Evolutionary conservation across 495 filamentous ascomycete genomes (phyloP), one percentile per base, ranked within the genome.

Genomic region (Lindgomyces ingoldianus): DNA sequence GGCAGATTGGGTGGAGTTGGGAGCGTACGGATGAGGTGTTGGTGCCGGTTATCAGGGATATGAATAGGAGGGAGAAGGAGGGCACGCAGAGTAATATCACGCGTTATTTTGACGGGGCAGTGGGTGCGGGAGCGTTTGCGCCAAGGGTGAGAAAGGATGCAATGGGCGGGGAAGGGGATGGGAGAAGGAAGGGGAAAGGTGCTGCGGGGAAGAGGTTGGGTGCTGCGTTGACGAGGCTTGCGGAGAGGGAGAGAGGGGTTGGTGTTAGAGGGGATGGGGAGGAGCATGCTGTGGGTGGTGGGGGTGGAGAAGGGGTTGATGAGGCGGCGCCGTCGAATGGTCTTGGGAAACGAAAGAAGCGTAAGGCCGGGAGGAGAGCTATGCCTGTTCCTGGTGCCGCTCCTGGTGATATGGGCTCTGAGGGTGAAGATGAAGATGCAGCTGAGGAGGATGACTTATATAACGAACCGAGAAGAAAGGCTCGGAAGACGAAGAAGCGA

Each of bases 21-120:
- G 93, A 96, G 71, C 81, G 90, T 21, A 97, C 93, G 0, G 95
- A 98, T 65, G 93, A 98, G 72, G 88, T 98, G 1, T 83, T 98
- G 2, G 89, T 98, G 10, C 94, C 94, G 0, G 95, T 98, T 0
- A 91, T 98, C 33, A 81, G 85, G 49, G 95, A 98, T 72, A 95
- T 98, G 90, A 97, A 97, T 74, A 82, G 83, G 1, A 79, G 93
- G 33, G 87, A 88, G 62, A 80, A 82, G 12, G 94, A 98, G 74
- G 94, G 95, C 0, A 96, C 93, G 19, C 94, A 98, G 80, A 86
- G 85, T 29, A 98, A 98, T 73, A 96, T 98, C 66, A 98, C 94
- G n/a, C 81, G 85, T 24, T 98, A 85, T 72, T 94, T 98, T 74
- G 78, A 80, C 21, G 85, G 87, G 0, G 76, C 75, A 2, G 84